Base-by-base conservation (phyloP, 2,329 filamentous ascomycete species). In the Arachnomyces sp. region DNA sequence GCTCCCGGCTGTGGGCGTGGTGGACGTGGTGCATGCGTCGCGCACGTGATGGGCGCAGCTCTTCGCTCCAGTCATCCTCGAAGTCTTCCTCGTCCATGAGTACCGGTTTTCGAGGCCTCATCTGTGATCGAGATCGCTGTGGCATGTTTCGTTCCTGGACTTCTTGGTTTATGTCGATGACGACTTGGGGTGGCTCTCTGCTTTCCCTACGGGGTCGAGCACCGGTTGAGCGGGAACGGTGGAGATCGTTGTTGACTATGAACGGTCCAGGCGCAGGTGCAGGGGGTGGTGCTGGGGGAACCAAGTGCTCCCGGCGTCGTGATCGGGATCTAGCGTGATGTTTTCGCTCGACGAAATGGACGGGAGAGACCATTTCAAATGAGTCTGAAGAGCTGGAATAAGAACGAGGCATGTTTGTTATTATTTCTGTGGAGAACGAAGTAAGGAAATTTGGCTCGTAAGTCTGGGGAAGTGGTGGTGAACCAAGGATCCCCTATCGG, bases 201-300 rank as follows among this genome's bases (percentile, higher is more conserved):
- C 44, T 46, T 5, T 52, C 50, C 13, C 47, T 48, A 12, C 43
- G 51, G 14, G 59, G 60, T 7, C 54, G 50, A 14, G 47, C 52
- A 11, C 61, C 60, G 3, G 58, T 63, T 5, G 62, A 65, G 4
- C 53, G 50, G 2, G 62, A 64, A 3, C 62, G 60, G 28, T 54
- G 52, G 4, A 61, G 38, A 25, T 47, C 50, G 7, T 48, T 43
- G 12, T 49, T 40, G 15, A 52, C 43, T 13, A 56, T 34, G 9
- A 49, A 42, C 9, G 60, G 60, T 13, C 44, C 51, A 12, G 59
- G 44, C 34, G 50, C 20, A 5, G 20, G 20, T 25, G 5, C 5
- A 9, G 20, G 20, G 5, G 20, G 20, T 54, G 40, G 45, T 50
- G 40, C 50, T 56, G 31, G 45, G 47, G 25, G 42, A 34, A 7